Conservation (phyloP, 1,284 basidiomycete species). For the Butyriboletus appendiculatus region DNA sequence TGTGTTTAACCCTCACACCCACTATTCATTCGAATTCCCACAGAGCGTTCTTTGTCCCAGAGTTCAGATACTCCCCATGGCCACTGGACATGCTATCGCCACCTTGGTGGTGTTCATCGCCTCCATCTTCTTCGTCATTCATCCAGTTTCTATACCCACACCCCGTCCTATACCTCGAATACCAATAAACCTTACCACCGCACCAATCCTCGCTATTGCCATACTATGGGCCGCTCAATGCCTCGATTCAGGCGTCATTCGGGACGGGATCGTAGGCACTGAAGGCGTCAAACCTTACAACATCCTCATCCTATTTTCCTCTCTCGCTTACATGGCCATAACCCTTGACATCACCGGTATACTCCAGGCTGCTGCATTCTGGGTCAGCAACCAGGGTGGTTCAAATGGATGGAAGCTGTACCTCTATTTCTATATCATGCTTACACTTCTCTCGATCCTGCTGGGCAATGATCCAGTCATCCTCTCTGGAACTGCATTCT, state of each 20-base stretch:
- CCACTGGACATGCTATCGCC: constrained; percentile 54
- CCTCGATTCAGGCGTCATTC: constrained; percentile 64
- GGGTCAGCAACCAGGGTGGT: constrained; percentile 80
- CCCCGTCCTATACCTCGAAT: constrained; percentile 40
- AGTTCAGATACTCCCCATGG: constrained; percentile 35
- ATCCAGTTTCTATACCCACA: constrained; percentile 58
- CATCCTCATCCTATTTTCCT: constrained; percentile 91
- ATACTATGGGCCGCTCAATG: constrained; percentile 77
- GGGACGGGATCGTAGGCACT: constrained; percentile 70
- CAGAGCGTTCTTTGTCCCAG: background rate
- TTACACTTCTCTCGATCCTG: constrained; percentile 76
- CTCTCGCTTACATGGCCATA: constrained; percentile 92
- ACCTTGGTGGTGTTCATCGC: constrained; percentile 73
- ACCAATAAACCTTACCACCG: constrained; percentile 68
- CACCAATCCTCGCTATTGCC: constrained; percentile 79
- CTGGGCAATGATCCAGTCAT: constrained; percentile 93
- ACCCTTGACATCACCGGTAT: constrained; percentile 91
- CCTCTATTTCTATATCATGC: constrained; percentile 78
- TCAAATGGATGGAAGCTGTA: constrained; percentile 72
- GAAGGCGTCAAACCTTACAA: constrained; percentile 89
- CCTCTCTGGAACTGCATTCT: constrained; percentile 82
- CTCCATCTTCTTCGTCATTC: constrained; percentile 74
- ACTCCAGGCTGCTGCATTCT: constrained; percentile 85
- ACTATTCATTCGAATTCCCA: background rate
- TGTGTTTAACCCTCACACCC: background rate